Conservation (phyloP, 768 basidiomycete genomes). For the Lactarius hatsudake region DNA sequence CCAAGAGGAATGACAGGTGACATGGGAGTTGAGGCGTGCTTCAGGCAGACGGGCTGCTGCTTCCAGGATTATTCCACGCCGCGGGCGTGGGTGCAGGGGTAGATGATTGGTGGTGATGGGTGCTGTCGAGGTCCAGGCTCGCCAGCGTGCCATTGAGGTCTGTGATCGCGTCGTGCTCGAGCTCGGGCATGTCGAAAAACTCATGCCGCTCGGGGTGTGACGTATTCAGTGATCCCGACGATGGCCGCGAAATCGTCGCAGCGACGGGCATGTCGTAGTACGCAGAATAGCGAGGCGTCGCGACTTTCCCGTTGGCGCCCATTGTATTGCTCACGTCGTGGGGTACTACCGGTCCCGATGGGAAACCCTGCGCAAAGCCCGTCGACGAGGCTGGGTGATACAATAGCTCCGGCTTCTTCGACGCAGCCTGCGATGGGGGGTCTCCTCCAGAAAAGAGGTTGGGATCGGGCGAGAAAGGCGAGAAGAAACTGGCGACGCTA, state of each 20-base stretch:
- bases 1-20: conserved; percentile 10
- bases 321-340: conserved; percentile 14
- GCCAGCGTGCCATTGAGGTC: conserved; percentile 77
- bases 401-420: conserved; percentile 43
- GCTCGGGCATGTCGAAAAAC: conserved; percentile 26
- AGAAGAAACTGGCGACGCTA: conserved; percentile 42
- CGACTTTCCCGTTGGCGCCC: conserved; percentile 47
- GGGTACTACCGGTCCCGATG: conserved; percentile 41
- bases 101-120: conserved; percentile 18
- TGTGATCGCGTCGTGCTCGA: conserved; percentile 53
- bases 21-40: background rate
- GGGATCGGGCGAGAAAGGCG: conserved; percentile 79
- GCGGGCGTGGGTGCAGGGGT: conserved; percentile 3
- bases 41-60: conserved; percentile 17
- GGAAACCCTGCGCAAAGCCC: conserved; percentile 32
- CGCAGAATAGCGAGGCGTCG: conserved; percentile 38
- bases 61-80: conserved; percentile 17
- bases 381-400: conserved; percentile 37
- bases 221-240: conserved; percentile 25
- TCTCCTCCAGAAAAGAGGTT: conserved; percentile 42
- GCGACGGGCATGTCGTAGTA: conserved; percentile 45
- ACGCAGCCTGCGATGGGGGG: conserved; percentile 38
- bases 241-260: conserved; percentile 30
- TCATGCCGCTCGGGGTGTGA: conserved; percentile 30
- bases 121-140: conserved; percentile 61